Evolutionary conservation across 306 rosid species (phyloP).

Genomic region (Cajanus cajan): DNA sequence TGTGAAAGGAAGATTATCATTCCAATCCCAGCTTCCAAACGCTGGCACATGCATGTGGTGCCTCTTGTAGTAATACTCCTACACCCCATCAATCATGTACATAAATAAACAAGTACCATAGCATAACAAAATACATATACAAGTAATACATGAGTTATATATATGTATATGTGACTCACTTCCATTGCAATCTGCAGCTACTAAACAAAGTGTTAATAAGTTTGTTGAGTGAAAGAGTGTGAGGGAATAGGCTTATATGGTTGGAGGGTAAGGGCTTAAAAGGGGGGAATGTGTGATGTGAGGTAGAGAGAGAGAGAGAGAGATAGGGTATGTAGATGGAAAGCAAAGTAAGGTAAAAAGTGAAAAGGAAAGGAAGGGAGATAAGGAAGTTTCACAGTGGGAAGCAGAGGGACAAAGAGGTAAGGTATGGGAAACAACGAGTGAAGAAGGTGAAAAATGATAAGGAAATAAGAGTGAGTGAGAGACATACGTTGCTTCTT

Average conservation of each 20-base stretch:
- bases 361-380: slow-evolving; percentile 36
- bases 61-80: slow-evolving; percentile 64
- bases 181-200: slow-evolving; percentile 24
- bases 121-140: not conserved
- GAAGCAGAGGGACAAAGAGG: slow-evolving; percentile 60
- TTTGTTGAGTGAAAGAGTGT: not conserved
- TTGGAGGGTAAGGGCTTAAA: slow-evolving; percentile 44
- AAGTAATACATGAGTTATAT: too few species aligned
- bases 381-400: slow-evolving; percentile 47
- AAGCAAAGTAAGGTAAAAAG: slow-evolving; percentile 23
- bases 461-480: not conserved
- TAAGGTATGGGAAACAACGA: slow-evolving; percentile 22
- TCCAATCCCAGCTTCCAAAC: slow-evolving; percentile 97
- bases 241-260: not conserved
- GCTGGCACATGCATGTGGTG: slow-evolving; percentile 76
- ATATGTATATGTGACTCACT: slow-evolving; percentile 31
- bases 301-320: not conserved
- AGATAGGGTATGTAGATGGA: slow-evolving; percentile 29
- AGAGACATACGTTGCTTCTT: not conserved
- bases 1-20: slow-evolving; percentile 75
- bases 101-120: not conserved
- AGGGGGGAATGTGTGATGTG: slow-evolving; percentile 18
- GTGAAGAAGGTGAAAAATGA: not conserved
- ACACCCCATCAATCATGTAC: not conserved
- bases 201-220: not conserved